These are phyloP conservation scores for Apiospora rasikravindrae DNA, from an alignment of 2,329 filamentous ascomycete species.

Conservation along the genomic window DNA sequence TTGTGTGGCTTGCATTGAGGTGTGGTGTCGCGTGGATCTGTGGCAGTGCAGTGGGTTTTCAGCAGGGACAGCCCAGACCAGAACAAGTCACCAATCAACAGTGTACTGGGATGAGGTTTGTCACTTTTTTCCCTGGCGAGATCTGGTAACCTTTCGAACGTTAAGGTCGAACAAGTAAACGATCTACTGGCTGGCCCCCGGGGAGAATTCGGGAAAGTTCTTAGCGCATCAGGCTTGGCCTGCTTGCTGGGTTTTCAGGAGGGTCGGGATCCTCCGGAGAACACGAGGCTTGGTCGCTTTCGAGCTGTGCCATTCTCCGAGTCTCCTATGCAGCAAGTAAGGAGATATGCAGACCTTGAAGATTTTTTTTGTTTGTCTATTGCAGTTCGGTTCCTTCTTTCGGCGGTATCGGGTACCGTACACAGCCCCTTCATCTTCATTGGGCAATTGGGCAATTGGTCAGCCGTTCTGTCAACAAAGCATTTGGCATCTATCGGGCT, in stretches of 20 bases:
- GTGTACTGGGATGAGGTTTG: neutral
- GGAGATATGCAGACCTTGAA: conserved; percentile 1
- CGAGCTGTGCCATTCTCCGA: neutral
- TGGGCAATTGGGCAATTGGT: conserved; percentile 7
- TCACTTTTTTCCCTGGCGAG: no score
- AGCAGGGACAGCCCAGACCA: neutral
- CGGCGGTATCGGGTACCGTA: neutral
- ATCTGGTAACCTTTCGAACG: neutral
- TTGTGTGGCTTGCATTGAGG: neutral
- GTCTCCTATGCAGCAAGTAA: neutral
- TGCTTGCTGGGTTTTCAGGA: neutral
- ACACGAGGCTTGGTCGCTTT: neutral
- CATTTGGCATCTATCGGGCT: neutral
- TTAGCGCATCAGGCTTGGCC: neutral
- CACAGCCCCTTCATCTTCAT: neutral
- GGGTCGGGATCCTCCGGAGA: neutral
- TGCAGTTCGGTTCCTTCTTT: neutral
- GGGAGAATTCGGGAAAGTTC: neutral
- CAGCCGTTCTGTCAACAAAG: conserved; percentile 7
- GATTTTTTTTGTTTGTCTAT: neutral
- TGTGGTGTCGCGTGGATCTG: neutral
- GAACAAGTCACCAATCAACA: neutral
- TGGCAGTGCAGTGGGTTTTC: conserved; percentile 5
- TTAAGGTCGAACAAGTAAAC: neutral
- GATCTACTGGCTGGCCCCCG: neutral